Conservation (phyloP, 2,329 filamentous ascomycete genomes). For the Pseudocercospora ulei region DNA sequence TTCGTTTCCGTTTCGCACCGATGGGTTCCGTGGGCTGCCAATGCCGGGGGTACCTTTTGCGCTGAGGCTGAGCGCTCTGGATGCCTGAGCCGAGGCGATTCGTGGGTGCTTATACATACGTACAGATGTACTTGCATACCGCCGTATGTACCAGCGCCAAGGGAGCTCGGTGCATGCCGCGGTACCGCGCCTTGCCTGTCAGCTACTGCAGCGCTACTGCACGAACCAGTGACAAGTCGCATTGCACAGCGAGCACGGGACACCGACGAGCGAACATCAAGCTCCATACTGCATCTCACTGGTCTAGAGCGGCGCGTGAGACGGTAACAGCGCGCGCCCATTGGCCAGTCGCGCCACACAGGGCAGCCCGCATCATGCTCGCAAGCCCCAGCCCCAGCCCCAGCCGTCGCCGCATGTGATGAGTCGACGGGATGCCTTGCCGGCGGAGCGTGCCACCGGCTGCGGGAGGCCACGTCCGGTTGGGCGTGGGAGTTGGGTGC, state of each 20-base stretch:
- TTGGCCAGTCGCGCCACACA: conserved; percentile 9
- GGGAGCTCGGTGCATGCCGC: conserved; percentile 10
- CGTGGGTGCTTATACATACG: too few species aligned
- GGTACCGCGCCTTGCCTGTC: conserved; percentile 19
- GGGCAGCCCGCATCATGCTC: conserved; percentile 8
- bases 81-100: too few species aligned
- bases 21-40: background rate
- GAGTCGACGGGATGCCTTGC: conserved; percentile 12
- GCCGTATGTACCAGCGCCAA: conserved; percentile 11
- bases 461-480: conserved; percentile 19
- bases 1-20: too few species aligned
- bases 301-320: conserved; percentile 11
- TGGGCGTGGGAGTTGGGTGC: conserved; percentile 11
- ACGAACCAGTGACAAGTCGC: conserved; percentile 29
- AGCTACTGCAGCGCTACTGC: conserved; percentile 19
- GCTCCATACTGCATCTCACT: conserved; percentile 18
- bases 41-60: conserved; percentile 3
- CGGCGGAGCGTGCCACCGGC: conserved; percentile 13
- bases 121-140: conserved; percentile 9
- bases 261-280: conserved; percentile 7
- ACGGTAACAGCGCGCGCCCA: conserved; percentile 4
- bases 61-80: conserved; percentile 1
- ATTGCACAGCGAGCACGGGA: conserved; percentile 38
- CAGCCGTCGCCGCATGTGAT: conserved; percentile 8
- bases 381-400: too few species aligned